Percentiles rank a stretch among this genome's conserved stretches.
These are phyloP conservation scores for Mucor irregularis DNA, from an alignment of 371 early-diverging fungal genomes.

Conservation along the genomic window DNA sequence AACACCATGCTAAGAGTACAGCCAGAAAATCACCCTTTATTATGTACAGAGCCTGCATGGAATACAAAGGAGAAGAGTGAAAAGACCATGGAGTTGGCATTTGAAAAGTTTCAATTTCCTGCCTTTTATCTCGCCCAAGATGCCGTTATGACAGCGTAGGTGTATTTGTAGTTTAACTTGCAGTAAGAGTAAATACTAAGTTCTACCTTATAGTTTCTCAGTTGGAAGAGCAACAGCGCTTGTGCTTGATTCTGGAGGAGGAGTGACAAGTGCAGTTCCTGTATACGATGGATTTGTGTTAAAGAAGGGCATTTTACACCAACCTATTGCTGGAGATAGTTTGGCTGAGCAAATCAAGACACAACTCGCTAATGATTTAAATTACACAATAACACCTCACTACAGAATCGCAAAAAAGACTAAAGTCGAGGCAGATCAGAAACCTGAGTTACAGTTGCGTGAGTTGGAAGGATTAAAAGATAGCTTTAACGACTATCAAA, in stretches of 20 bases:
- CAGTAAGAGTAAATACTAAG: not conserved
- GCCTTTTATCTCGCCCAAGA: constrained; percentile 90
- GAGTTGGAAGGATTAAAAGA: constrained; percentile 59
- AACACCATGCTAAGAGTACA: constrained; percentile 62
- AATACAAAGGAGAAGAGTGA: constrained; percentile 78
- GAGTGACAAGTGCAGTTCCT: constrained; percentile 86
- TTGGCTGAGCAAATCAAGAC: constrained; percentile 74
- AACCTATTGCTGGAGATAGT: constrained; percentile 81
- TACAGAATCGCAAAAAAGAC: constrained; percentile 77
- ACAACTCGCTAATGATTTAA: constrained; percentile 56
- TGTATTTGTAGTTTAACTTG: constrained; percentile 7
- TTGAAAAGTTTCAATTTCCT: constrained; percentile 91
- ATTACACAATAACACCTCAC: constrained; percentile 74
- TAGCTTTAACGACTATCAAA: constrained; percentile 70
- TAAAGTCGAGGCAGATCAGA: constrained; percentile 69
- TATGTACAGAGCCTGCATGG: constrained; percentile 90
- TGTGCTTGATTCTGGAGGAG: constrained; percentile 91
- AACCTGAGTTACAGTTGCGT: constrained; percentile 57
- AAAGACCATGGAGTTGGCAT: constrained; percentile 86
- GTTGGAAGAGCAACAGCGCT: constrained; percentile 89
- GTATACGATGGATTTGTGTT: constrained; percentile 95
- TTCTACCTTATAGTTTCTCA: constrained; percentile 56
- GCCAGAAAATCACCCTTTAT: constrained; percentile 83
- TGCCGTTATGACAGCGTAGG: constrained; percentile 90
- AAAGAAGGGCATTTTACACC: constrained; percentile 81